Evolutionary conservation across 352 stramenopile species (phyloP), one percentile per base, ranked within the genome.

Genomic region (Pythium aquatile): DNA sequence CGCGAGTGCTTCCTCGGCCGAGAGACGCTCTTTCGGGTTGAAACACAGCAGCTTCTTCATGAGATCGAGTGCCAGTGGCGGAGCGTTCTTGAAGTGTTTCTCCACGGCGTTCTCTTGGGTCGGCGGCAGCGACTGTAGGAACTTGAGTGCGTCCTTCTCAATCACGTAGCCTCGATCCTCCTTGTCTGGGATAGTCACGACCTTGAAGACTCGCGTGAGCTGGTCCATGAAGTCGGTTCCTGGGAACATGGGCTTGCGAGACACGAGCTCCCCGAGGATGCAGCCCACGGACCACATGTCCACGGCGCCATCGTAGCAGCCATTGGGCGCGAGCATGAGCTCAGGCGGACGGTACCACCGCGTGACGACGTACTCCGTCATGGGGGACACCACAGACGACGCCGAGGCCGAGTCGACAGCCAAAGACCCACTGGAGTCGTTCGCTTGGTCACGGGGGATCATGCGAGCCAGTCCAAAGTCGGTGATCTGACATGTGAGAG

Each of bases 391-490:
- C 11, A 75, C 69, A 0, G 64, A 61, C 3, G 62, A 42, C 2
- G 61, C 37, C 5, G 66, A 44, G 14, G 74, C 42, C 2, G 48
- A 63, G 26, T 69, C 64, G 3, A 20, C 51, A 0, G 66, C 46
- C 16, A 77, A 70, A 2, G 40, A 39, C 29, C 14, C 49, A 13
- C 42, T 52, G 5, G 57, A 61, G n/a, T 73, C 62, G 42, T 66
- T 63, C 16, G 68, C 40, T 20, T 73, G 57, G 33, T 77, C 70
- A 51, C 87, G 86, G 0, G 83, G 83, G 62, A 89, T 91, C 85
- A 90, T 93, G 0, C 94, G 81, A 9, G 93, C 91, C 0, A 98
- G 79, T 1, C 94, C 94, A 81, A 98, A 98, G 73, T 98, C 94
- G 7, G 92, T 97, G 68, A 98, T 97, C 69, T 85, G 20, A 53